These are phyloP conservation scores for Bertia moriformis DNA, from an alignment of 2,329 filamentous ascomycete genomes.

Conservation along the genomic window DNA sequence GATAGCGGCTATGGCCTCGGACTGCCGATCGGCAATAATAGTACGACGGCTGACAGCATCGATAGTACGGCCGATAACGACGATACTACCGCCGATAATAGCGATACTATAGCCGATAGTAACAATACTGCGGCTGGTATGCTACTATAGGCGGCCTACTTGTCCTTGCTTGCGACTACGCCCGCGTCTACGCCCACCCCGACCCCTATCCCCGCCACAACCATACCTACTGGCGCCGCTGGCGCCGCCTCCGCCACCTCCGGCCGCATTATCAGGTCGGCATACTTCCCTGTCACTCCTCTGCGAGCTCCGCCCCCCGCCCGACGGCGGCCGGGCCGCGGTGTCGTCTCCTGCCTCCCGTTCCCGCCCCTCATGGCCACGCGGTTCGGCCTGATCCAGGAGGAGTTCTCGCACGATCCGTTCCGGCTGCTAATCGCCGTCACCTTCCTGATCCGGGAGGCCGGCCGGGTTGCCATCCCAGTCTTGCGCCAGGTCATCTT, in stretches of 20 bases:
- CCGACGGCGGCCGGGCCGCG: slow-evolving; percentile 5
- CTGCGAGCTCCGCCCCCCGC: slow-evolving; percentile 1
- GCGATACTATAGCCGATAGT: too few species aligned
- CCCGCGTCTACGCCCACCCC: too few species aligned
- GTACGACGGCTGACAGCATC: too few species aligned
- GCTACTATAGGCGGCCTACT: too few species aligned
- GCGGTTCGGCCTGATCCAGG: slow-evolving; percentile 70
- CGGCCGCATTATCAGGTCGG: too few species aligned
- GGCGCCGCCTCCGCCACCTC: slow-evolving; percentile 4
- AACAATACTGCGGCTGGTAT: too few species aligned
- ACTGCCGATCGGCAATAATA: too few species aligned
- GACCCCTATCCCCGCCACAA: too few species aligned
- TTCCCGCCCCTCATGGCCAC: slow-evolving; percentile 53
- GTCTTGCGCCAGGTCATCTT: slow-evolving; percentile 56
- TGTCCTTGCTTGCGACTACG: too few species aligned
- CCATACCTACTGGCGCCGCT: not conserved
- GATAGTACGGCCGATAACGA: too few species aligned
- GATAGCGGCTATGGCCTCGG: too few species aligned
- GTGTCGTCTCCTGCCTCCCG: slow-evolving; percentile 33
- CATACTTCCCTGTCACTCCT: not conserved
- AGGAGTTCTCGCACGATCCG: slow-evolving; percentile 58
- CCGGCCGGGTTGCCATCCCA: slow-evolving; percentile 61
- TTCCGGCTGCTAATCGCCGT: slow-evolving; percentile 72
- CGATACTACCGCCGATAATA: too few species aligned
- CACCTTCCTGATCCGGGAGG: slow-evolving; percentile 72